These are phyloP conservation scores for Claviceps citrina DNA, from an alignment of 2,329 filamentous ascomycete species.

Conservation along the genomic window DNA sequence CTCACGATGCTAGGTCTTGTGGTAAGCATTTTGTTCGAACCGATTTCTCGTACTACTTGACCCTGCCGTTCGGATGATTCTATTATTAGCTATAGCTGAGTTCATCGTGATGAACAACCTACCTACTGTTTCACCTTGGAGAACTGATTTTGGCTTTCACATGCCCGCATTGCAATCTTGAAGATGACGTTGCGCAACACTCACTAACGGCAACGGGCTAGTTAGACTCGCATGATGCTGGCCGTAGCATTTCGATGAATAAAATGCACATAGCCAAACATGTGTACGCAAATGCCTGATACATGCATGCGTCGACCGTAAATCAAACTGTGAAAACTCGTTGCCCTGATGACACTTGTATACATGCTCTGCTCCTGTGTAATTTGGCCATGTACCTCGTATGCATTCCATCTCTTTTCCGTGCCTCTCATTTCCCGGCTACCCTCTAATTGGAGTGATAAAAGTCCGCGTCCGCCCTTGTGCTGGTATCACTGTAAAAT, in stretches of 20 bases:
- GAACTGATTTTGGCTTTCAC: slow-evolving; percentile 33
- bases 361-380: too few species aligned
- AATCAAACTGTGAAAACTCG: background rate
- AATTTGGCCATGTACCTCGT: too few species aligned
- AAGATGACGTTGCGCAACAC: background rate
- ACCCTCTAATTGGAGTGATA: too few species aligned
- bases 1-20: background rate
- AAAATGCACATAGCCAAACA: too few species aligned
- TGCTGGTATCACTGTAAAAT: too few species aligned
- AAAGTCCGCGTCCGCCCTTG: too few species aligned
- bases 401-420: too few species aligned
- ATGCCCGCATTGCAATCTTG: background rate
- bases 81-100: slow-evolving; percentile 35
- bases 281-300: too few species aligned
- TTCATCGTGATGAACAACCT: slow-evolving; percentile 38
- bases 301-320: background rate
- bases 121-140: slow-evolving; percentile 40
- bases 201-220: background rate
- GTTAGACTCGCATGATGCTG: background rate
- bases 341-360: background rate
- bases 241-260: too few species aligned
- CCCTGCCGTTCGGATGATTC: slow-evolving; percentile 32
- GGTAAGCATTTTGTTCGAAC: background rate
- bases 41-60: background rate
- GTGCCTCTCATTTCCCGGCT: too few species aligned